Evolutionary conservation across 257 asterid species (phyloP), one percentile per base, ranked within the genome.

Genomic region (Nicotiana knightiana): DNA sequence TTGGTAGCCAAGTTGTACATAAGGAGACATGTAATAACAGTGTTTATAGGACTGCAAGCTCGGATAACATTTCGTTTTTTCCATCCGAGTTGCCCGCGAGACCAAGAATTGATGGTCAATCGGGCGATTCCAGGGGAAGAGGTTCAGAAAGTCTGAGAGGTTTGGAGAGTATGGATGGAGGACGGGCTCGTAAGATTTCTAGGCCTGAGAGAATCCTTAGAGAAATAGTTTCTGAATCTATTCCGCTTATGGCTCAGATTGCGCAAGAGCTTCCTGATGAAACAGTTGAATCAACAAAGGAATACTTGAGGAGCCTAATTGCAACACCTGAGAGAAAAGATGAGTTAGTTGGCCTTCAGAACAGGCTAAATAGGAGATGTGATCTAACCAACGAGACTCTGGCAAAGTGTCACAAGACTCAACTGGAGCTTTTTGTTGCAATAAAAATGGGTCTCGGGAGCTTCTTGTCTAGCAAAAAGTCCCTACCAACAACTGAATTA

Each of bases 81-180:
- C 99, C 98, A 3, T 94, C 98, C 3, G 98, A 96, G 88, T 87
- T 96, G 85, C 97, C 94, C 3, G 99, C 98, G 0, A 93, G 93
- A 67, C 98, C 94, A 1, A 83, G 90, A 87, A 66, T 83, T 32
- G 98, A 91, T 71, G 83, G 87, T 24, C 97, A 85, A 64, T 91
- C 93, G 0, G 93, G 91, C 77, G 97, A 93, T 84, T 91, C 89
- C 4, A 46, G 24, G 79, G 61, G 37, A 48, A 73, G 79, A 73
- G 43, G 16, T 57, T 13, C 79, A 3, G 26, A n/a, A 26, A 48
- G 51, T 24, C 6, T 73, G 51, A 89, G 86, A 55, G 91, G 86
- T 80, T 84, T 86, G 18, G 95, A 91, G 81, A 91, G 85, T 65
- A 43, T 82, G 8, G 93, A 89, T 21, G 90, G 82, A 32, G 88